These are phyloP conservation scores for Aspergillus hancockii DNA, from an alignment of 495 filamentous ascomycete species.

Conservation along the genomic window DNA sequence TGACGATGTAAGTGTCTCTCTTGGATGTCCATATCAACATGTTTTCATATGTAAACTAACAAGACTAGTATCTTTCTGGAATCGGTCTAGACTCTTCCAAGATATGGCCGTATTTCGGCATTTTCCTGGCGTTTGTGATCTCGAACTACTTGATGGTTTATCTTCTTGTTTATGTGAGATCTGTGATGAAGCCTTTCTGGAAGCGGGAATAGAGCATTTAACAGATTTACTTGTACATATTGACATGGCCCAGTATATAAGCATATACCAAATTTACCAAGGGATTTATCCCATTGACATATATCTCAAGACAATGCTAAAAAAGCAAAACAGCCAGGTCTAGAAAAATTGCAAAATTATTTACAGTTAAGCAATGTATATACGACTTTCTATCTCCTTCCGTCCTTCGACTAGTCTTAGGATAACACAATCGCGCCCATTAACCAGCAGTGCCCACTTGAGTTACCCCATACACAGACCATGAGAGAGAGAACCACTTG, in stretches of 20 bases:
- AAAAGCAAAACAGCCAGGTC: not conserved
- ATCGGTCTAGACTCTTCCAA: conserved; percentile 61
- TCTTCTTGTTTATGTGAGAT: conserved; percentile 38
- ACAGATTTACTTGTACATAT: not conserved
- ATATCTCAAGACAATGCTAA: no score
- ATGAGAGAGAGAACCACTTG: no score
- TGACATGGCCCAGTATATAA: not conserved
- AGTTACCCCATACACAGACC: no score
- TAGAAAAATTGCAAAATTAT: no score
- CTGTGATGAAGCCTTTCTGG: conserved; percentile 40
- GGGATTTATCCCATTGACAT: no score
- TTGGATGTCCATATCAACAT: conserved; percentile 8
- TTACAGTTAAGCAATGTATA: no score
- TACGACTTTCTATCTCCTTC: no score
- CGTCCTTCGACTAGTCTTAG: no score
- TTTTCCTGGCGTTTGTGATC: conserved; percentile 69
- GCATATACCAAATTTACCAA: not conserved
- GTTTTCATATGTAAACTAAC: conserved; percentile 12
- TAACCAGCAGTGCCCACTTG: no score
- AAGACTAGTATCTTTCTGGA: conserved; percentile 57
- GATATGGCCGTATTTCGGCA: conserved; percentile 72
- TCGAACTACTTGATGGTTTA: conserved; percentile 74
- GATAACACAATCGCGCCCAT: no score
- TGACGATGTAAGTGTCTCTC: conserved; percentile 48
- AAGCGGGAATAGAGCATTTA: conserved; percentile 5